Base-by-base conservation (phyloP, 257 asterid species). In the Solanum microdontum region DNA sequence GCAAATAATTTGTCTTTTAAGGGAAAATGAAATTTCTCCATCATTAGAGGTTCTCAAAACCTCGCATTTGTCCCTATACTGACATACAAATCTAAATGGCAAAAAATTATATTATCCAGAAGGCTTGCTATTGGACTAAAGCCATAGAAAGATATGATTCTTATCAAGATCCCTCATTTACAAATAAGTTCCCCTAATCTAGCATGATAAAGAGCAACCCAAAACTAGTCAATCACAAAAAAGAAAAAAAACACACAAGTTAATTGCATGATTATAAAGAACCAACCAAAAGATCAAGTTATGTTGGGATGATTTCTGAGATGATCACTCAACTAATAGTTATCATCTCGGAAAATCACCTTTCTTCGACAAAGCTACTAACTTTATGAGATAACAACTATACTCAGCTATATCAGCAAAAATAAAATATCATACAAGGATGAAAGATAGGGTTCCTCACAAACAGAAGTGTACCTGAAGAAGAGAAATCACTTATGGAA, bases 401-500 rank as follows among this genome's bases (percentile, higher is more conserved):
- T 64, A 64, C 72, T 64, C 72, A 64, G 32, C 3, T n/a, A 11
- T 64, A 77, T 37, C 0, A 77, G 62, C 62, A 76, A 12, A 64
- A 0, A 11, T 9, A 24, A 64, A 64, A n/a, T 23, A 76, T 21
- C 28, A 39, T 68, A 55, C 30, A 58, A n/a, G 26, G 6, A 39
- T 4, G 28, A 26, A 36, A 72, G 36, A 23, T 40, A 6, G 23
- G 10, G 23, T 43, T 39, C 32, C 72, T 64, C 64, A 11, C 30
- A 23, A n/a, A 68, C 26, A 23, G 21, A 74, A 6, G 70, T 70
- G 34, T 33, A 95, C 98, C 98, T 85, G 95, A 89, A 90, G 93
- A 92, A 91, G 98, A 90, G 66, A 88, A 88, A 70, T 92, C 91
- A 80, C 80, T 83, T 32, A 91, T 68, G 88, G 98, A 93, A 12